Conservation (phyloP, 768 basidiomycete genomes). For the Calocybe gangraenosa region DNA sequence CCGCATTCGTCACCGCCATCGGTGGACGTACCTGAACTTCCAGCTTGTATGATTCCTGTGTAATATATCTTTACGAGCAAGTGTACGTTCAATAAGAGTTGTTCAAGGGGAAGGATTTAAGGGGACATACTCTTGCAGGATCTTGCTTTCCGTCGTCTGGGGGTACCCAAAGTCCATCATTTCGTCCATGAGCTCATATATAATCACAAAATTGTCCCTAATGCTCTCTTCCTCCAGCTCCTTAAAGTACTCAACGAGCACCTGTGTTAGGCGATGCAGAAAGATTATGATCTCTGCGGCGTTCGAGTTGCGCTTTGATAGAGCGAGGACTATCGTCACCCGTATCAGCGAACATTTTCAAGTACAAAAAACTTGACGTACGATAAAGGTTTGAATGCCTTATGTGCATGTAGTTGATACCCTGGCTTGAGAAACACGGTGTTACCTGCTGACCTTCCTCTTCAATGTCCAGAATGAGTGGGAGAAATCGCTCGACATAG, state of each 20-base stretch:
- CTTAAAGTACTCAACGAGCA: conserved; percentile 98
- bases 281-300: conserved; percentile 96
- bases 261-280: conserved; percentile 88
- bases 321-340: conserved; percentile 71
- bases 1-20: conserved; percentile 96
- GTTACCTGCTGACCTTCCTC: conserved; percentile 96
- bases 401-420: conserved; percentile 98
- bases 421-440: conserved; percentile 93
- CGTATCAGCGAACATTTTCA: background rate
- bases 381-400: conserved; percentile 96
- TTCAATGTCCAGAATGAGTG: conserved; percentile 90
- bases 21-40: conserved; percentile 91
- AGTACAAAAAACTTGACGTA: conserved; percentile 32
- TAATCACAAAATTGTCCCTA: conserved; percentile 98
- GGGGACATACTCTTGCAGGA: conserved; percentile 80
- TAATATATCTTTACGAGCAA: conserved; percentile 71
- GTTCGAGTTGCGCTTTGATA: conserved; percentile 95
- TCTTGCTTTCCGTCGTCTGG: conserved; percentile 99
- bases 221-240: conserved; percentile 99
- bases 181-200: conserved; percentile 97
- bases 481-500: conserved; percentile 90
- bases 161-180: conserved; percentile 99
- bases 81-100: background rate
- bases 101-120: background rate
- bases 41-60: conserved; percentile 96